Base-by-base conservation (phyloP, 129 eudicot species). In the Tagetes patula region DNA sequence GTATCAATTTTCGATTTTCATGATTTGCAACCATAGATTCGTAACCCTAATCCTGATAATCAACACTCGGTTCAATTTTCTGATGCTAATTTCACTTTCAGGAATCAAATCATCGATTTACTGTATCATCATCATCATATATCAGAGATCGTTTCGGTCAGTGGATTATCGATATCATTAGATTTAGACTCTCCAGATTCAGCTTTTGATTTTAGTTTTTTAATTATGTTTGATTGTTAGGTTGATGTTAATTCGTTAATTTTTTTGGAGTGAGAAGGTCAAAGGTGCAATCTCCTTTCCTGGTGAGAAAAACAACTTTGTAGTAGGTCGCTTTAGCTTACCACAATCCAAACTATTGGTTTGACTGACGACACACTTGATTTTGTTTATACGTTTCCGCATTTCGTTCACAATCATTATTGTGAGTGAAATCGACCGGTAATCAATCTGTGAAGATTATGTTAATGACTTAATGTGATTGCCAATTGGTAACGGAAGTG, bases 21-120 rank as follows among this genome's bases (percentile, higher is more conserved):
- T 40, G 12, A 73, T 45, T 43, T 13, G 33, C 4, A 61, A 36
- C 39, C 48, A 76, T 58, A 55, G 67, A 67, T 32, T 73, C 38
- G 6, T 67, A 75, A 77, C 76, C 71, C 68, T 78, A 72, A 34
- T 41, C 54, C 41, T 78, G 45, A 32, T 71, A 59, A 71, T 71
- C 8, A 52, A 9, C 69, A 6, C 50, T 45, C 53, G 27, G 14
- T 42, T 79, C 61, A 42, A 34, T 71, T 70, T 61, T 12, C 31
- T 14, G 76, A 78, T 70, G 62, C 38, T 70, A 50, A 62, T 70
- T 31, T 42, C 68, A 71, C 40, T 71, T 71, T 41, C 73, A 41
- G 9, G n/a, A 40, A 48, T 70, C 55, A 33, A 61, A 39, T 3
- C 61, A 70, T 31, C 34, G 65, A 69, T 36, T 70, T 39, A 33